These are phyloP conservation scores for Debaryomycetaceae sp. DNA, from an alignment of 1,139 yeast species.

Conservation along the genomic window DNA sequence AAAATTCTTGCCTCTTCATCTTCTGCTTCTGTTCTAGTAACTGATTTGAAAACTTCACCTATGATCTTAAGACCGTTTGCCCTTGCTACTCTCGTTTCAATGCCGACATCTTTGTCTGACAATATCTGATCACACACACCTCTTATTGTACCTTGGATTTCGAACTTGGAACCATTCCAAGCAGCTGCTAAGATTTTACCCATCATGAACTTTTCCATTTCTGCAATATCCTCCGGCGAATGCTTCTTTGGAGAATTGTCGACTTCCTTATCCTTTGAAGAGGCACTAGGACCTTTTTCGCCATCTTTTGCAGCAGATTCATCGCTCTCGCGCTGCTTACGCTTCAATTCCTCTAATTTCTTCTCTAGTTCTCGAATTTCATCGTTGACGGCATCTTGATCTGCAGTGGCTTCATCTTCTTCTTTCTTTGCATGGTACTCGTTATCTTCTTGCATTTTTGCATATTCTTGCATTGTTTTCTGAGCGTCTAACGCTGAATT, in stretches of 20 bases:
- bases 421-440: slow-evolving; percentile 46
- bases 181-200: slow-evolving; percentile 94
- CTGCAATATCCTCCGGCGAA: slow-evolving; percentile 78
- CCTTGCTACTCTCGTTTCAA: slow-evolving; percentile 60
- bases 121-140: slow-evolving; percentile 81
- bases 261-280: slow-evolving; percentile 10
- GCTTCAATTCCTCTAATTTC: neutral
- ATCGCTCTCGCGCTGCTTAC: neutral
- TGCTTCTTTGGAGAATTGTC: slow-evolving; percentile 47
- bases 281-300: slow-evolving; percentile 6
- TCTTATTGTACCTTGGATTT: slow-evolving; percentile 82
- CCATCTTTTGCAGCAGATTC: slow-evolving; percentile 2
- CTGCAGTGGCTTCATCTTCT: slow-evolving; percentile 24
- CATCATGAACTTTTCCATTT: slow-evolving; percentile 79
- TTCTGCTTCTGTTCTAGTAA: slow-evolving; percentile 76
- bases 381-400: slow-evolving; percentile 13
- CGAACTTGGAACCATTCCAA: slow-evolving; percentile 92
- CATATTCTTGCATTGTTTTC: slow-evolving; percentile 77
- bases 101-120: slow-evolving; percentile 56
- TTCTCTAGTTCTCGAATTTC: slow-evolving; percentile 1
- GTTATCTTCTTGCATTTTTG: slow-evolving; percentile 63
- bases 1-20: slow-evolving; percentile 89
- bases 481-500: slow-evolving; percentile 90
- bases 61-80: slow-evolving; percentile 75
- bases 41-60: slow-evolving; percentile 68